Evolutionary conservation across 257 asterid genomes (phyloP).

Genomic region (Solanum lycopersicoides): DNA sequence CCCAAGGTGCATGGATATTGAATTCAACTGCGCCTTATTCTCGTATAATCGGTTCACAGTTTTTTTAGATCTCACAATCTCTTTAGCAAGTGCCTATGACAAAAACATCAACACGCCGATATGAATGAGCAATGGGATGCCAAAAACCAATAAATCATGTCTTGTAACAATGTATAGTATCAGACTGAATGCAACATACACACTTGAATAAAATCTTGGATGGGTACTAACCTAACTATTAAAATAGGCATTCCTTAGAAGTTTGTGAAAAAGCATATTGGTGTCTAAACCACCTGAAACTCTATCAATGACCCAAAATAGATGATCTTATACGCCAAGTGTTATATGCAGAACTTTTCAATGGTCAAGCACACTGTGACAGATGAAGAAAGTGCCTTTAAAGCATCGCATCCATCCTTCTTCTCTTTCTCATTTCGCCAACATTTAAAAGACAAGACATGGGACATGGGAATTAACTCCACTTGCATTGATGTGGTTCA

Average conservation of each 20-base stretch:
- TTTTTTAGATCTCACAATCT: slow-evolving; percentile 71
- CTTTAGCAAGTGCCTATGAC: slow-evolving; percentile 80
- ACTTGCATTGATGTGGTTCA: not conserved
- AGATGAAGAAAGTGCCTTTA: not conserved
- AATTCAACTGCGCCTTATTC: slow-evolving; percentile 93
- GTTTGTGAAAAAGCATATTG: not conserved
- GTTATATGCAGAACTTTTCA: not conserved
- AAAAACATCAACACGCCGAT: not conserved
- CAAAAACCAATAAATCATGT: not conserved
- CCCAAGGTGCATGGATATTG: slow-evolving; percentile 97
- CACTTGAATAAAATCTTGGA: not conserved
- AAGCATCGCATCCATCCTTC: not conserved
- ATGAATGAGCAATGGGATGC: not conserved
- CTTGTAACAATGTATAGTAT: not conserved
- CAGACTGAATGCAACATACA: not conserved
- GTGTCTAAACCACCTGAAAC: not conserved
- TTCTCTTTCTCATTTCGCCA: not conserved
- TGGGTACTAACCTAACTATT: not conserved
- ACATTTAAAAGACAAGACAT: not conserved
- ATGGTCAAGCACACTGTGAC: not conserved
- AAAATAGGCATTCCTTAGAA: not conserved
- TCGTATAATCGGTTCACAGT: slow-evolving; percentile 81
- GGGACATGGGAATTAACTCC: not conserved
- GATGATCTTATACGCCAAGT: not conserved
- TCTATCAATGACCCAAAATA: not conserved